Evolutionary conservation across 495 filamentous ascomycete species (phyloP).

Genomic region (Parathielavia hyrcaniae): DNA sequence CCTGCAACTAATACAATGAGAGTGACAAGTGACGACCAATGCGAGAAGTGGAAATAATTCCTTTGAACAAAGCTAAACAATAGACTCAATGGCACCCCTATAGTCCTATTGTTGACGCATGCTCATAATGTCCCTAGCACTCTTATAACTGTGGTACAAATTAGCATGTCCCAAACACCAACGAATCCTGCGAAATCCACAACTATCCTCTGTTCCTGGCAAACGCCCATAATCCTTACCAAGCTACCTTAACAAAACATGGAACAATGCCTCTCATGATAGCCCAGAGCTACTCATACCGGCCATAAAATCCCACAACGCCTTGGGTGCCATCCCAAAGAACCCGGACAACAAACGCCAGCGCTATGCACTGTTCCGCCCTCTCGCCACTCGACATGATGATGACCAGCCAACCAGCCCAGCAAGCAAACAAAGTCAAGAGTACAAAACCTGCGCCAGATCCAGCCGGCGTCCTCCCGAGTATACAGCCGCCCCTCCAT

Average conservation of each 20-base stretch:
- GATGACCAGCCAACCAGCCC: neutral
- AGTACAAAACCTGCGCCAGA: constrained; percentile 52
- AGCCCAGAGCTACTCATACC: neutral
- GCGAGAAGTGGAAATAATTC: neutral
- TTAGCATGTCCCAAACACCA: neutral
- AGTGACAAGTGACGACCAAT: neutral
- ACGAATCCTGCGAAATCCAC: neutral
- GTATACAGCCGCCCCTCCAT: neutral
- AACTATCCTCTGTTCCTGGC: neutral
- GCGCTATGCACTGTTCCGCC: constrained; percentile 7
- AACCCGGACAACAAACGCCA: constrained; percentile 12
- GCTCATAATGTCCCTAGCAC: neutral
- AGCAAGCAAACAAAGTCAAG: constrained; percentile 19
- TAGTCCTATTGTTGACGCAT: neutral
- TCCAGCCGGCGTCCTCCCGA: constrained; percentile 36
- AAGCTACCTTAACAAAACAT: neutral
- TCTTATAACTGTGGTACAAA: neutral
- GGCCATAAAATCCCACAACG: constrained; percentile 19
- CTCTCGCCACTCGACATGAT: neutral
- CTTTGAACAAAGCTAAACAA: neutral
- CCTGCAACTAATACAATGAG: neutral
- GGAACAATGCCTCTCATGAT: neutral
- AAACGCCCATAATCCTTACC: neutral
- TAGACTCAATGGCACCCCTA: neutral
- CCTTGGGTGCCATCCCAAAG: neutral